Evolutionary conservation across 768 basidiomycete species (phyloP).

Genomic region (Mycena crocata): DNA sequence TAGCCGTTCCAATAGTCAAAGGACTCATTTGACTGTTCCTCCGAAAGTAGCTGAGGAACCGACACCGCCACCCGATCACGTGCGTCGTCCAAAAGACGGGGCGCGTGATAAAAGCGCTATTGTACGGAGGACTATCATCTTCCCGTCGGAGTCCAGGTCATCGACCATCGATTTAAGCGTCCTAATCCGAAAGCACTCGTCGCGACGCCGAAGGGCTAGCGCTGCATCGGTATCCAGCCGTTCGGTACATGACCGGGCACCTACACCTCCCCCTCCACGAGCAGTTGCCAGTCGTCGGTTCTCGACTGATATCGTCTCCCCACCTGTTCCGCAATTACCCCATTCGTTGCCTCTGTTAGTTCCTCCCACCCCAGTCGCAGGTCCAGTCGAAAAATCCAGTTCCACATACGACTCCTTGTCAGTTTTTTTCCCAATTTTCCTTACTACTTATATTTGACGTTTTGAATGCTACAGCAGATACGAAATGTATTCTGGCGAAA

Average conservation of each 20-base stretch:
- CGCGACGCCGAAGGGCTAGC: constrained; percentile 73
- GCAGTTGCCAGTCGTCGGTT: constrained; percentile 66
- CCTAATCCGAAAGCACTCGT: constrained; percentile 66
- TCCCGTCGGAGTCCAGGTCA: constrained; percentile 73
- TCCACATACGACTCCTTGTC: constrained; percentile 85
- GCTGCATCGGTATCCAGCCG: constrained; percentile 70
- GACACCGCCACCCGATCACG: constrained; percentile 42
- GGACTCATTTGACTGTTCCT: constrained; percentile 21
- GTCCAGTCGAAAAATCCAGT: constrained; percentile 70
- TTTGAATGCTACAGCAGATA: constrained; percentile 61
- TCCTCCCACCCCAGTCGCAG: constrained; percentile 52
- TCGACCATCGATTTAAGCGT: constrained; percentile 68
- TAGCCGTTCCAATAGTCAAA: constrained; percentile 24
- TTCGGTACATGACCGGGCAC: constrained; percentile 84
- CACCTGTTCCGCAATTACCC: constrained; percentile 77
- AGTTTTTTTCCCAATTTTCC: constrained; percentile 48
- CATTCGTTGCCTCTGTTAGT: constrained; percentile 58
- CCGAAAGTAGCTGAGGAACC: constrained; percentile 36
- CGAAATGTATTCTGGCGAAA: constrained; percentile 83
- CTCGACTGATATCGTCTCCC: constrained; percentile 69
- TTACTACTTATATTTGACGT: constrained; percentile 32
- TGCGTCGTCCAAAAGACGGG: constrained; percentile 55
- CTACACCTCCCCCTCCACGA: constrained; percentile 87
- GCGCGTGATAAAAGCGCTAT: constrained; percentile 59
- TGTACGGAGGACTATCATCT: constrained; percentile 83